These are phyloP conservation scores for Penicillium subrubescens DNA, from an alignment of 495 filamentous ascomycete species.

Conservation along the genomic window DNA sequence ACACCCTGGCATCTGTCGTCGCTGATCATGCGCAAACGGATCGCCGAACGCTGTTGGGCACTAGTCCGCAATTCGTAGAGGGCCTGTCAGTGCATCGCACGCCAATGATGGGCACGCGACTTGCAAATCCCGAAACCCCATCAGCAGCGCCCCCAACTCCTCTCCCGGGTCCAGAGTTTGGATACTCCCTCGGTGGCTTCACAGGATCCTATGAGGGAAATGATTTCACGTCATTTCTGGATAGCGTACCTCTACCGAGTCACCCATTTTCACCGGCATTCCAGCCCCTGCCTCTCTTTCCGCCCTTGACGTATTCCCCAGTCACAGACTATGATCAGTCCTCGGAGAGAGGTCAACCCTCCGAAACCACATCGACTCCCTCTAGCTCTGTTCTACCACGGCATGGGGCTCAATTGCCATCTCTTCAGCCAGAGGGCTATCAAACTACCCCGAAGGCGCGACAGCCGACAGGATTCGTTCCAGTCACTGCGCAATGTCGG, in stretches of 20 bases:
- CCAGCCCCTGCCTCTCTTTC: slow-evolving; percentile 44
- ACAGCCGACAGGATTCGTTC: slow-evolving; percentile 35
- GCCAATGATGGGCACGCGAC: slow-evolving; percentile 14
- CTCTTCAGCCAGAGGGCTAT: slow-evolving; percentile 40
- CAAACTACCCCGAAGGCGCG: slow-evolving; percentile 33
- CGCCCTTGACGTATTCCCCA: slow-evolving; percentile 35
- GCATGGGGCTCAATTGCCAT: slow-evolving; percentile 44
- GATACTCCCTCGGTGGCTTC: slow-evolving; percentile 30
- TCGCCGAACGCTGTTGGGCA: slow-evolving; percentile 5
- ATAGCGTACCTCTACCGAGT: slow-evolving; percentile 43
- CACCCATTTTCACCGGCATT: slow-evolving; percentile 44
- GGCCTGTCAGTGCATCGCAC: slow-evolving; percentile 18
- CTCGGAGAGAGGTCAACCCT: slow-evolving; percentile 18
- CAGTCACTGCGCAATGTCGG: slow-evolving; percentile 39
- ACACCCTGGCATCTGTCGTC: slow-evolving; percentile 40
- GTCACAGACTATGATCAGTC: slow-evolving; percentile 34
- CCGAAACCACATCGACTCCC: slow-evolving; percentile 28
- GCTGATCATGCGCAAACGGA: slow-evolving; percentile 25
- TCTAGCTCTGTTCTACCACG: slow-evolving; percentile 41
- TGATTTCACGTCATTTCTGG: slow-evolving; percentile 47
- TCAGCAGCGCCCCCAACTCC: slow-evolving; percentile 24
- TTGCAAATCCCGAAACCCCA: slow-evolving; percentile 17
- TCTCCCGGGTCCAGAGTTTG: slow-evolving; percentile 27
- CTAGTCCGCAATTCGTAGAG: slow-evolving; percentile 13
- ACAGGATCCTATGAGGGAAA: slow-evolving; percentile 32